Base-by-base conservation (phyloP, 331 rosid genomes). In the Ulmus americana region DNA sequence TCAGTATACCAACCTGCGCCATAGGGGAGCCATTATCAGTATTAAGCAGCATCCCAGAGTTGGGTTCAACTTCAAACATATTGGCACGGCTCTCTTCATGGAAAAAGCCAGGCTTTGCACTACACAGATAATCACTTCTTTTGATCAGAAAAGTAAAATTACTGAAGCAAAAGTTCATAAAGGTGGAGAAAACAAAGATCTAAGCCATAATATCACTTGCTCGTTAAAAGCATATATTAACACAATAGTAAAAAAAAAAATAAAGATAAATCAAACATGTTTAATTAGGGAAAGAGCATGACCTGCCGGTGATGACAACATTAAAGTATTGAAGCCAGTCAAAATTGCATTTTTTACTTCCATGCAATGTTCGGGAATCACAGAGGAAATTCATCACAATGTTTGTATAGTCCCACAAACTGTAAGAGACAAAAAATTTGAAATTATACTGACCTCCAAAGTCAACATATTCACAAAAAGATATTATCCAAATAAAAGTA, bases 391-490 rank as follows among this genome's bases (percentile, higher is more conserved):
- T 90, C 99, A 94, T 90, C 81, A 87, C 99, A 52, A 84, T 80
- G 75, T 90, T 85, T 35, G 99, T 84, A 41, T 94, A 94, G 88
- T 94, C 99, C 99, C 99, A 94, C 70, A 94, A 90, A 80, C 99
- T 94, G 95, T 78, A 77, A 69, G 63, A 46, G 46, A 56, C 47
- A 64, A 22, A 51, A 28, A 20, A 38, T 10, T 2, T 2, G 59
- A 59, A 18, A 11, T 5, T 39, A 6, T 57, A 65, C 10, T 3
- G 15, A 42, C 16, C 44, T 42, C 16, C 44, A 6, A 41, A 12
- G 1, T 10, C 39, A 18, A 10, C 6, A 44, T 40, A 18, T 54
- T 58, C 58, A 44, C 40, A 6, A 53, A 5, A 10, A 52, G 10
- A 61, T 48, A 10, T 39, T 55, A 35, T 53, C 35, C 39, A 18